phyloP scores from a whole-genome alignment of 441 rosid species.

The Isatis lusitanica region DNA sequence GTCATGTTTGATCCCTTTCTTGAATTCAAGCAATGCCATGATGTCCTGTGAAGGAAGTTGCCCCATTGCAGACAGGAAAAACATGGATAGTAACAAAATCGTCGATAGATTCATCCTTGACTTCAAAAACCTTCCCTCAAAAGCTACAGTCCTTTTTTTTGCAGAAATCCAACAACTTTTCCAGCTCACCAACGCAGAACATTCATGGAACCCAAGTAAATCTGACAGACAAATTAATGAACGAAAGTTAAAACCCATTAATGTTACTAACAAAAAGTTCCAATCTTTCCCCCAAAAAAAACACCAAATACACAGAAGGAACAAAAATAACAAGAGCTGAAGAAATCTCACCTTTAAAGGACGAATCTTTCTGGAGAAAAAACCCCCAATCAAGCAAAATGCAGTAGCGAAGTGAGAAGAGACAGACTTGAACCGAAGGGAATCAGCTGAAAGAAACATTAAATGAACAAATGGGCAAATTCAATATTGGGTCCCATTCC shows the following conservation, averaged over 20 bases:
- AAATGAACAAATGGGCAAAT: slow-evolving; percentile 40
- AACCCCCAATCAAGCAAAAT: slow-evolving; percentile 25
- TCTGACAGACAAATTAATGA: slow-evolving; percentile 27
- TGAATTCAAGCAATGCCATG: slow-evolving; percentile 86
- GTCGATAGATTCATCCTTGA: slow-evolving; percentile 56
- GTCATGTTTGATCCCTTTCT: slow-evolving; percentile 92
- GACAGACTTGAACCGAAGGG: slow-evolving; percentile 31
- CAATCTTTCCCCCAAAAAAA: slow-evolving; percentile 4
- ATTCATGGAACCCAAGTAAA: slow-evolving; percentile 27
- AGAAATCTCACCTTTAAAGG: slow-evolving; percentile 32
- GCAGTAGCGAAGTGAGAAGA: slow-evolving; percentile 28
- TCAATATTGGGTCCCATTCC: slow-evolving; percentile 40
- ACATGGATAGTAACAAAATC: slow-evolving; percentile 48
- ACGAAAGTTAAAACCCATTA: slow-evolving; percentile 17
- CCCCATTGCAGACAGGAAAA: slow-evolving; percentile 59
- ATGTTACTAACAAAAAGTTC: slow-evolving; percentile 14
- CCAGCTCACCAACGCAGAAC: slow-evolving; percentile 33
- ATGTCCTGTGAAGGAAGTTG: slow-evolving; percentile 98
- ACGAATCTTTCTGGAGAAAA: slow-evolving; percentile 22
- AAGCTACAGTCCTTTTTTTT: slow-evolving; percentile 19
- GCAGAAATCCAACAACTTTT: slow-evolving; percentile 15
- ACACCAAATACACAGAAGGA: slow-evolving; percentile 7
- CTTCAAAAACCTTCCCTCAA: slow-evolving; percentile 13
- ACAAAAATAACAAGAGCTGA: slow-evolving; percentile 10
- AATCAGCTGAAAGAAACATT: slow-evolving; percentile 35